Evolutionary conservation across 352 stramenopile species (phyloP).

Genomic region (Phytophthora rubi): DNA sequence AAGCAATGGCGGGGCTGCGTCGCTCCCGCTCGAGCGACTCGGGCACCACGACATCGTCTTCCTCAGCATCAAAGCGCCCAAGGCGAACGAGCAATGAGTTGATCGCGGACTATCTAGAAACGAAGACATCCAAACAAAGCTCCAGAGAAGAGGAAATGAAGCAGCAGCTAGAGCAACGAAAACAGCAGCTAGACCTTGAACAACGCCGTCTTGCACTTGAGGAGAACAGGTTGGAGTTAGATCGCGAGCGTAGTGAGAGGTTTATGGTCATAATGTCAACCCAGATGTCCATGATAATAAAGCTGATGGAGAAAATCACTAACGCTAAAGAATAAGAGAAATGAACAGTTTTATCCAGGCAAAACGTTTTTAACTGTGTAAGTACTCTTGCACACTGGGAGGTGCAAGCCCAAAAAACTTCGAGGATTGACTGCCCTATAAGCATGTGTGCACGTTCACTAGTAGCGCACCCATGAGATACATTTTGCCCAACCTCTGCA

Average conservation of each 20-base stretch:
- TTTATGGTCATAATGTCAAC: conserved; percentile 9
- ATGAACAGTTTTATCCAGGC: too few relatives aligned
- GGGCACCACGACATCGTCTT: background rate
- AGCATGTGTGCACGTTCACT: too few relatives aligned
- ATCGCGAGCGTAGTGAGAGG: background rate
- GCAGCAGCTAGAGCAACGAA: conserved; percentile 4
- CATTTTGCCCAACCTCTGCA: too few relatives aligned
- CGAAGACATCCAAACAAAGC: background rate
- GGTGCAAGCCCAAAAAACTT: too few relatives aligned
- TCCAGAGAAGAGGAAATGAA: background rate
- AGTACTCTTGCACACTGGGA: too few relatives aligned
- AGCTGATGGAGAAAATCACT: conserved; percentile 6
- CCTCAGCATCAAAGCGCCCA: background rate
- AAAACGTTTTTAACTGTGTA: too few relatives aligned
- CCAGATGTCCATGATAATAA: conserved; percentile 3
- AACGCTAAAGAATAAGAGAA: background rate
- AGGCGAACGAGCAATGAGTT: conserved; percentile 4
- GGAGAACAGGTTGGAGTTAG: conserved; percentile 6
- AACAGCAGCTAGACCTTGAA: too few relatives aligned
- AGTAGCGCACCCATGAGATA: too few relatives aligned
- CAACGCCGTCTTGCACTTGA: background rate
- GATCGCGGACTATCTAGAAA: conserved; percentile 3
- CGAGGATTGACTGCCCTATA: too few relatives aligned
- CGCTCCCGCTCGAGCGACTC: background rate
- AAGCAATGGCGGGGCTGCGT: conserved; percentile 5